A percentile compares a stretch with the other conserved stretches of the same genome.
These are phyloP conservation scores for Aspergillus cavernicola DNA, from an alignment of 495 filamentous ascomycete genomes.

Conservation along the genomic window DNA sequence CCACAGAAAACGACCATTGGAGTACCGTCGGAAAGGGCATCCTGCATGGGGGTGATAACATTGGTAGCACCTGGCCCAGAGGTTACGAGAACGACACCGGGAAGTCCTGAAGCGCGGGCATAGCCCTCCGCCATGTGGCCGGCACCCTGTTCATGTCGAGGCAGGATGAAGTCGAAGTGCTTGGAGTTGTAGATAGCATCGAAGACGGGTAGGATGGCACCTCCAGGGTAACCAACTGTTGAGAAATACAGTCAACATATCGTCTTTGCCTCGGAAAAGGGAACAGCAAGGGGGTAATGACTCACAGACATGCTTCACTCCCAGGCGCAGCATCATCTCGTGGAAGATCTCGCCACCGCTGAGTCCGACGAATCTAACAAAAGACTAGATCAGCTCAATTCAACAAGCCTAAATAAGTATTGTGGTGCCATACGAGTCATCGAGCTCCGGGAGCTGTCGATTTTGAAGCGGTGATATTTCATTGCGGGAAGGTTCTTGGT, in stretches of 20 bases:
- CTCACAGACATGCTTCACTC: constrained; percentile 88
- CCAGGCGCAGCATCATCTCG: constrained; percentile 95
- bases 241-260: background rate
- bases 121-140: constrained; percentile 68
- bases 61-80: constrained; percentile 64
- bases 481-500: constrained; percentile 55
- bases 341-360: constrained; percentile 97
- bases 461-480: constrained; percentile 69
- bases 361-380: constrained; percentile 79
- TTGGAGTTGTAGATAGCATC: constrained; percentile 62
- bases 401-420: background rate
- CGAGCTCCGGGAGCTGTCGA: constrained; percentile 60
- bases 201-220: constrained; percentile 51
- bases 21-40: constrained; percentile 59
- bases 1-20: constrained; percentile 61
- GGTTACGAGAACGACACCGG: constrained; percentile 60
- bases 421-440: constrained; percentile 56
- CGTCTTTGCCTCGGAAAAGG: background rate
- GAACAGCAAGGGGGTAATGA: constrained; percentile 25
- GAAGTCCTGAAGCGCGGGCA: constrained; percentile 54
- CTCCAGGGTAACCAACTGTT: constrained; percentile 45
- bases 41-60: constrained; percentile 59
- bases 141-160: constrained; percentile 61
- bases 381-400: constrained; percentile 14
- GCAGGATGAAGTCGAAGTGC: constrained; percentile 59